Evolutionary conservation across 78 protist species (phyloP).

Genomic region (Cavenderia fasciculata): DNA sequence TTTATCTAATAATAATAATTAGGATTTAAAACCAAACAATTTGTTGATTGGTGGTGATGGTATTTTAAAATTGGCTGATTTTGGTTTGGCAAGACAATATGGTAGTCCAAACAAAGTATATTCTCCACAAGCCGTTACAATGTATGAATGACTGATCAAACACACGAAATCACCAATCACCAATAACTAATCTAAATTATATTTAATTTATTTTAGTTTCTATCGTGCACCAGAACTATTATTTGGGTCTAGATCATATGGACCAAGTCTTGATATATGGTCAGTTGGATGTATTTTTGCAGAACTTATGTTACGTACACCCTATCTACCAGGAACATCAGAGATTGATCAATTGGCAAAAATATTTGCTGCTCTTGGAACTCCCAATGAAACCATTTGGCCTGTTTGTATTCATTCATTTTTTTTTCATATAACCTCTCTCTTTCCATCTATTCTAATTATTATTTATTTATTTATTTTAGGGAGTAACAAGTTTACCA

Average conservation of each 20-base stretch:
- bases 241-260: constrained; percentile 87
- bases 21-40: constrained; percentile 92
- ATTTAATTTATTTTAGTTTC: constrained; percentile 31
- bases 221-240: constrained; percentile 93
- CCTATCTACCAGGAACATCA: constrained; percentile 78
- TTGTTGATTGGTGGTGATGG: constrained; percentile 77
- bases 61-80: constrained; percentile 84
- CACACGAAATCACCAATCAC: too few species aligned
- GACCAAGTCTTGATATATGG: constrained; percentile 90
- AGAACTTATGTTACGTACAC: constrained; percentile 86
- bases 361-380: constrained; percentile 78
- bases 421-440: too few species aligned
- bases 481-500: constrained; percentile 63
- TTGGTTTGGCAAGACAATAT: constrained; percentile 87
- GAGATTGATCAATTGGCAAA: constrained; percentile 81
- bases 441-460: too few species aligned
- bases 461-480: too few species aligned
- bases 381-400: constrained; percentile 78
- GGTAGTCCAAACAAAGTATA: constrained; percentile 78
- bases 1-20: background rate
- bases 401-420: constrained; percentile 45
- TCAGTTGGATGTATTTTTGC: constrained; percentile 88
- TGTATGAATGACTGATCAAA: background rate
- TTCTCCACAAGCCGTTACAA: constrained; percentile 81
- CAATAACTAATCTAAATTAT: too few species aligned